A percentile compares a stretch with the other conserved stretches of the same genome.
These are phyloP conservation scores for Ormosia semicastrata DNA, from an alignment of 306 rosid genomes.

Conservation along the genomic window DNA sequence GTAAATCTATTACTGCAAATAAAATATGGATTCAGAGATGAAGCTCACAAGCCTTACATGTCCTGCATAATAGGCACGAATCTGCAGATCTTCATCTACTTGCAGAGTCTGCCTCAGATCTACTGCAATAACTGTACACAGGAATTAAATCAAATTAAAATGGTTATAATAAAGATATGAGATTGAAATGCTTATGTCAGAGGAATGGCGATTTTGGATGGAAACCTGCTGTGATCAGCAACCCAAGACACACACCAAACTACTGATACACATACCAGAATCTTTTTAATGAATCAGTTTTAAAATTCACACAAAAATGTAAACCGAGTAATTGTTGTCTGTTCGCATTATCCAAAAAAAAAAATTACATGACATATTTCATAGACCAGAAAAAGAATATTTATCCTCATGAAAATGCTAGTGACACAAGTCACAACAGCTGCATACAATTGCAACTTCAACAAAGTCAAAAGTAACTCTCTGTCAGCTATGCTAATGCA, in stretches of 20 bases:
- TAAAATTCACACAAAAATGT: background rate
- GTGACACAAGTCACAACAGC: background rate
- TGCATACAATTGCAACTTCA: background rate
- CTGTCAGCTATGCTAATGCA: background rate
- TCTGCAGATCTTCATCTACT: slow-evolving; percentile 83
- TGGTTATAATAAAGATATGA: background rate
- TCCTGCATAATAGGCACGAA: slow-evolving; percentile 97
- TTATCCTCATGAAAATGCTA: background rate
- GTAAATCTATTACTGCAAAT: background rate
- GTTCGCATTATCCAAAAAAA: background rate
- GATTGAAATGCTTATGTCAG: background rate
- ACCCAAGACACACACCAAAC: slow-evolving; percentile 6
- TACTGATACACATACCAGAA: slow-evolving; percentile 2
- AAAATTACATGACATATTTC: background rate
- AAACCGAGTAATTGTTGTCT: background rate
- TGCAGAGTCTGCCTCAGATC: slow-evolving; percentile 83
- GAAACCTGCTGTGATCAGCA: background rate
- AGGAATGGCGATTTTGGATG: background rate
- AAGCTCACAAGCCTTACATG: slow-evolving; percentile 64
- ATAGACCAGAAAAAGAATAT: background rate
- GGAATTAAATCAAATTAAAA: slow-evolving; percentile 26
- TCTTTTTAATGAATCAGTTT: background rate
- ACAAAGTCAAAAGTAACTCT: background rate
- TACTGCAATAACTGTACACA: slow-evolving; percentile 70
- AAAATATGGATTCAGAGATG: background rate